Base-by-base conservation (phyloP, 208 protist genomes). In the Trypanosoma conorhini region DNA sequence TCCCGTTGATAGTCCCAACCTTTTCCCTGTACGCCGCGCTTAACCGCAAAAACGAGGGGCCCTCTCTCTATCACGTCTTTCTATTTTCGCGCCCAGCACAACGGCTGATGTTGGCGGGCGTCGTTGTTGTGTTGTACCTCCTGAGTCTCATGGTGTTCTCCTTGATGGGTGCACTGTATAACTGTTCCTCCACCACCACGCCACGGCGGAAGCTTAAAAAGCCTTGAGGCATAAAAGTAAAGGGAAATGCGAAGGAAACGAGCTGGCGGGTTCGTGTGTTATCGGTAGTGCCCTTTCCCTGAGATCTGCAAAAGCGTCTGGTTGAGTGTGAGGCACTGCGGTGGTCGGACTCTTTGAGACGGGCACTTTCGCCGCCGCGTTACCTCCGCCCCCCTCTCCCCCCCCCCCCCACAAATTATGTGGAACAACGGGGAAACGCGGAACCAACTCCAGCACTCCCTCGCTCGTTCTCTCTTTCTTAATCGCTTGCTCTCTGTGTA, bases 31-130 rank as follows among this genome's bases (percentile, higher is more conserved):
- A 64, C 24, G 3, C 5, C 9, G 22, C 13, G 8, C 3, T 56
- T 38, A 69, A 61, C 10, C 50, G 22, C 17, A 38, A 52, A 28
- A 35, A 22, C 31, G 33, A 30, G 28, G 60, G 54, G 12, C 28
- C 35, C 5, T 30, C 65, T 21, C 22, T 63, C n/a, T 57, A 72
- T 54, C 30, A 24, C 9, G 62, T 77, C 62, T 12, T 74, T 38
- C 5, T 67, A 7, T 57, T 74, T 51, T 33, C 60, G 8, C 38
- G 33, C 17, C 74, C 74, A 22, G 24, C 57, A 17, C 74, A 79
- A 44, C 58, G 67, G 1, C 33, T 79, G 5, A 52, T 24, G 3
- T 48, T 74, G 9, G 28, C 10, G 5, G 15, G 13, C 0, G n/a
- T 79, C 9, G 33, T 63, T 3, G 3, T 66, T 5, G 9, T 24